Evolutionary conservation across 768 basidiomycete species (phyloP), one percentile per base, ranked within the genome.

Genomic region (Tulasnella sp.): DNA sequence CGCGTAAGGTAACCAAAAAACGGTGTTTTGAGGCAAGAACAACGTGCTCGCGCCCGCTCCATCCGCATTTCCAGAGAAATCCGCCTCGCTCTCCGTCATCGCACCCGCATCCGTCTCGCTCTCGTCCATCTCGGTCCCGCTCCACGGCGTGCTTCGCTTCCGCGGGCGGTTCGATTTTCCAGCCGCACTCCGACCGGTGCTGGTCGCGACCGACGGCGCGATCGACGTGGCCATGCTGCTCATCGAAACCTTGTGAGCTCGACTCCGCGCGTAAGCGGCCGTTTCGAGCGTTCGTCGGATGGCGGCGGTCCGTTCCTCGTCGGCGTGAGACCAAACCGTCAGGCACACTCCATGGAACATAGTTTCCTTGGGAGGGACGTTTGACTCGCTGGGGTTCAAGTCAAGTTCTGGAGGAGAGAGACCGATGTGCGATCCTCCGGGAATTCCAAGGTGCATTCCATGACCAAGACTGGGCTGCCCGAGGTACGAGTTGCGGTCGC

Each of bases 241-340:
- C 62, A 59, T 68, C 19, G 63, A 47, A 34, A 41, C 34, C 59
- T 64, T 73, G 63, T 72, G 59, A 16, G 71, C 62, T 47, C 62
- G 35, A 42, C 37, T 67, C 42, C 64, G 71, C 22, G 47, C 64
- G 35, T 63, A 59, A 22, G 73, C 74, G 32, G 75, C 87, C 0
- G 89, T 89, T 78, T 93, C 92, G 64, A 92, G 84, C 7, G 91
- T 91, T 66, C 89, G 86, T 26, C 93, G 88, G 76, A 95, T 95
- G 0, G 94, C 94, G 16, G 83, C 85, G 70, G 90, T 89, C 64
- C 94, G 88, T 76, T 94, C 90, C 0, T 89, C 89, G 78, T 98
- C 95, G 22, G 94, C 94, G 77, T 95, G 94, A 3, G 92, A 94
- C 94, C 94, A 98, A 1, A 97, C 93, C 1, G 94, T 94, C 73